Percentiles rank a stretch among this genome's conserved stretches.
phyloP scores from a whole-genome alignment of 225 moss, liverwort and hornwort species.

The Rhytidiadelphus loreus region DNA sequence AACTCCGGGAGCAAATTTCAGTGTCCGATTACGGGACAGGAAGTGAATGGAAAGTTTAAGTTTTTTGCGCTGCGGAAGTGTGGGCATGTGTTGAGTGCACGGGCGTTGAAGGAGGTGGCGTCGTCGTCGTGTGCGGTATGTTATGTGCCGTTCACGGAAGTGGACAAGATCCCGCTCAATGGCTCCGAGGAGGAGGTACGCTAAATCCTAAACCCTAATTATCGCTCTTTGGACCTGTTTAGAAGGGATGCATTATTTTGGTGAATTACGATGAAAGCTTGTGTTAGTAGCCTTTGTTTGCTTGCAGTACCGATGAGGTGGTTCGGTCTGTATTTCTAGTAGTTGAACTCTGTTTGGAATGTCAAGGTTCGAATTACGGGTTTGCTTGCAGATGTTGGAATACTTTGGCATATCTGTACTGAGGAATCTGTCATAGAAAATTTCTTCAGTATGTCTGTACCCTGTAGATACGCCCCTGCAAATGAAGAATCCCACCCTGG shows the following conservation, averaged over 20 bases:
- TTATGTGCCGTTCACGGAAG: conserved; percentile 54
- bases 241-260: neutral
- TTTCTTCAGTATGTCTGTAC: neutral
- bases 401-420: neutral
- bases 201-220: neutral
- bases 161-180: conserved; percentile 72
- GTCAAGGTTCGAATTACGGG: neutral
- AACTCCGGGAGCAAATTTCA: conserved; percentile 81
- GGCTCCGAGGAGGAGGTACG: conserved; percentile 82
- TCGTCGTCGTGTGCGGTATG: conserved; percentile 73
- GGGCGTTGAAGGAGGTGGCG: conserved; percentile 82
- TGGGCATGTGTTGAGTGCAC: conserved; percentile 86
- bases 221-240: neutral
- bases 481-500: neutral
- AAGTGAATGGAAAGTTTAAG: conserved; percentile 86
- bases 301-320: neutral
- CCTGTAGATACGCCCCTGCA: neutral
- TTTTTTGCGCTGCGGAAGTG: conserved; percentile 69
- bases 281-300: neutral
- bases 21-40: conserved; percentile 73
- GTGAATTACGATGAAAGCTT: neutral
- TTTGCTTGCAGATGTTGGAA: neutral
- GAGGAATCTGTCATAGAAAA: neutral
- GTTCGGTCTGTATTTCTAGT: neutral
- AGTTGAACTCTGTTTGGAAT: neutral